Evolutionary conservation across 768 basidiomycete species (phyloP), one percentile per base, ranked within the genome.

Genomic region (Xanthoconium purpureum): DNA sequence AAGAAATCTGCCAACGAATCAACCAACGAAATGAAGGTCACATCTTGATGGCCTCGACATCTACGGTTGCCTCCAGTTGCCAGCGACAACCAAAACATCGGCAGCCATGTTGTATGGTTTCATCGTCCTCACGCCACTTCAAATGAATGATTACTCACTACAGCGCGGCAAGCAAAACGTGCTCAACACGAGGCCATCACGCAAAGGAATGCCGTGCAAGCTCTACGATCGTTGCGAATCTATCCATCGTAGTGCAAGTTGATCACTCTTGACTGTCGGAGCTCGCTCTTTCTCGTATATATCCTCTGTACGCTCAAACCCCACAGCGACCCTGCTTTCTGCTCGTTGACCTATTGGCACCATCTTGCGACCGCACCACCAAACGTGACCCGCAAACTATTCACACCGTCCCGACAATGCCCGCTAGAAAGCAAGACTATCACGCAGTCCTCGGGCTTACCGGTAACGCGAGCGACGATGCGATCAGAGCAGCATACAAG

Each of bases 401-500:
- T 56, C 49, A 57, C 58, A 28, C 50, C 50, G 43, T 9, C 52
- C 60, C 58, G 56, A 70, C 52, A 52, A 73, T 71, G 71, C 56
- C 72, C 54, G 48, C 60, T 29, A 58, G 55, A 39, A 69, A 69
- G 53, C 59, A 58, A 37, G 64, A 68, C 52, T 47, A 71, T 52
- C 75, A 78, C 59, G 73, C 76, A 52, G 71, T 79, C 54, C 73
- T 85, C 47, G 81, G 78, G 55, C 68, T 85, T 60, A 20, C 60
- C 52, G 67, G 64, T 36, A 72, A 76, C 57, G 80, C 82, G 30
- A 78, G 72, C 51, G 70, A 77, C 56, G 79, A 82, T 45, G 79
- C 78, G 46, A 79, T 86, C 69, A 81, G 77, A 68, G 71, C 75
- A 50, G 84, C 84, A 14, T 88, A 88, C 72, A 84, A 80, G 72